Evolutionary conservation across 1,139 yeast species (phyloP), one percentile per base, ranked within the genome.

Genomic region (Suhomyces yuchorum): DNA sequence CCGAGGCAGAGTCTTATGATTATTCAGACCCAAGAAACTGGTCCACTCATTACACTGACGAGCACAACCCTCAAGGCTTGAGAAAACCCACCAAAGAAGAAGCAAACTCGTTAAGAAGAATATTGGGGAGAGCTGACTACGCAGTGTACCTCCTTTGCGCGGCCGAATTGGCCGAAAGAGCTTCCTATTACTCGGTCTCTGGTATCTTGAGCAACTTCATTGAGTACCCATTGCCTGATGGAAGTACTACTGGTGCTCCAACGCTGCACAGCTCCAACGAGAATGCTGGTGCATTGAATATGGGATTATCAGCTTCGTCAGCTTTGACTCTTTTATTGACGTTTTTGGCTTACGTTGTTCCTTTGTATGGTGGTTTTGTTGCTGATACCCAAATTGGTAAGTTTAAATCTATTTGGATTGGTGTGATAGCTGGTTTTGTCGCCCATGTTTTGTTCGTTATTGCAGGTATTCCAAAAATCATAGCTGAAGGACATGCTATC

Each of bases 101-200:
- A 35, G 35, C 55, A 2, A 32, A 15, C 3, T 43, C 58, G 8
- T 56, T 60, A 28, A 51, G 64, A 46, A 51, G 62, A 37, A 44
- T 57, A 15, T 50, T 60, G 35, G 61, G 62, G 12, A 50, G 56
- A 7, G 56, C 58, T 1, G 49, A 56, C n/a, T 55, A 51, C 32
- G 44, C 57, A 2, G 48, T 57, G 3, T 59, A 59, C 46, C 52
- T 59, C 42, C 57, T 60, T 35, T 60, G 63, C 48, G 51, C 60
- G 15, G 54, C 55, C 7, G 64, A 60, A 41, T 55, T 60, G 51
- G 62, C 62, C n/a, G 64, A 59, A 49, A 52, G 63, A 49, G 64
- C 60, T n/a, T 59, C 63, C 3, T 60, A 57, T 46, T 60, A 56
- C 43, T 56, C 62, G 8, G 56, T 59, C 8, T 44, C 51, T 14